A percentile compares a stretch with the other conserved stretches of the same genome.
Evolutionary conservation across 1,284 basidiomycete genomes (phyloP).

Genomic region (Taiwanofungus camphoratus): DNA sequence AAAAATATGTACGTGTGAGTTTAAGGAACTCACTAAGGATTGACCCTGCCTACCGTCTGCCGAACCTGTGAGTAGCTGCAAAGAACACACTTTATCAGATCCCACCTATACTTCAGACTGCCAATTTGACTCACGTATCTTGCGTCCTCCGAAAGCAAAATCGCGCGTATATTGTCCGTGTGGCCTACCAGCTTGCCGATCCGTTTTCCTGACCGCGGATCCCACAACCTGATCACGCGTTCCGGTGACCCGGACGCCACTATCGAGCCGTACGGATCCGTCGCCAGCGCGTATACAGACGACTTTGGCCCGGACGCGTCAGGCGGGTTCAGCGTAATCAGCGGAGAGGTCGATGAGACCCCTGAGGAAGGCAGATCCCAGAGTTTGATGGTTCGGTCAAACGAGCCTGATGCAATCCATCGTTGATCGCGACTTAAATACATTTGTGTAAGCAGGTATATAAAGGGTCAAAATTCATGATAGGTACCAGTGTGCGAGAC

Average conservation of each 20-base stretch:
- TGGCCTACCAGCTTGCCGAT: slow-evolving; percentile 85
- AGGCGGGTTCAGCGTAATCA: slow-evolving; percentile 56
- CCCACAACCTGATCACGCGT: slow-evolving; percentile 87
- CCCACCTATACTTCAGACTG: slow-evolving; percentile 3
- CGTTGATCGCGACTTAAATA: slow-evolving; percentile 60
- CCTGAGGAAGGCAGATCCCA: slow-evolving; percentile 74
- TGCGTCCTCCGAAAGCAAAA: slow-evolving; percentile 85
- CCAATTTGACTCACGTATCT: slow-evolving; percentile 61
- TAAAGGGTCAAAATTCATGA: neutral
- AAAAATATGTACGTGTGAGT: slow-evolving; percentile 14
- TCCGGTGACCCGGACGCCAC: slow-evolving; percentile 92
- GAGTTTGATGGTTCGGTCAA: slow-evolving; percentile 89
- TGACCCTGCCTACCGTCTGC: slow-evolving; percentile 61
- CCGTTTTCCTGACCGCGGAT: slow-evolving; percentile 77
- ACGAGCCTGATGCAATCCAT: slow-evolving; percentile 91
- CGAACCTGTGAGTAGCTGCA: slow-evolving; percentile 80
- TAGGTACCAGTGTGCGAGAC: slow-evolving; percentile 68
- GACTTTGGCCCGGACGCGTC: slow-evolving; percentile 63
- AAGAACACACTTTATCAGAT: neutral
- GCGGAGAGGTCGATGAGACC: slow-evolving; percentile 30
- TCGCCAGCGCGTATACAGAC: slow-evolving; percentile 75
- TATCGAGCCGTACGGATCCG: slow-evolving; percentile 74
- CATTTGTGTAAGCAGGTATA: slow-evolving; percentile 12
- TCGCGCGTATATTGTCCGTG: slow-evolving; percentile 91
- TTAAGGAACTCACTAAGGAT: neutral